These are phyloP conservation scores for Thyridium curvatum DNA, from an alignment of 2,329 filamentous ascomycete genomes.

Conservation along the genomic window DNA sequence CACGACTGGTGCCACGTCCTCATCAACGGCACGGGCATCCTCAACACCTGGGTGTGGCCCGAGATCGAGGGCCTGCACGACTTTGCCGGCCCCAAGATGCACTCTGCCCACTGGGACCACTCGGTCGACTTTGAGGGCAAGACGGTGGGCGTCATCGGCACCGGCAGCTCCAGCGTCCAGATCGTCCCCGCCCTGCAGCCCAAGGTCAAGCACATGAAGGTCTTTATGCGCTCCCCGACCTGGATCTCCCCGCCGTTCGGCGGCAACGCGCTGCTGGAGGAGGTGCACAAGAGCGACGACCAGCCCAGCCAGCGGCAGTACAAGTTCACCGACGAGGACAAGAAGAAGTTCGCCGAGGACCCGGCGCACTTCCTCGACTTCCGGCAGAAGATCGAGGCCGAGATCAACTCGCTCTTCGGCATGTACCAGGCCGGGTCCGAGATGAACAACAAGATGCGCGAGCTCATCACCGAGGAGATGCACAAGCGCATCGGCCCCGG, in stretches of 20 bases:
- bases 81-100: slow-evolving; percentile 19
- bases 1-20: slow-evolving; percentile 9
- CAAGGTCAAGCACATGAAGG: slow-evolving; percentile 5
- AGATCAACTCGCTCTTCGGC: slow-evolving; percentile 7
- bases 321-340: slow-evolving; percentile 20
- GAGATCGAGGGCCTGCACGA: slow-evolving; percentile 22
- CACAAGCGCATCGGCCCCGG: slow-evolving; percentile 30
- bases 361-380: slow-evolving; percentile 7
- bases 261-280: slow-evolving; percentile 5
- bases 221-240: slow-evolving; percentile 10
- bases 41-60: slow-evolving; percentile 18
- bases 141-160: slow-evolving; percentile 21
- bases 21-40: slow-evolving; percentile 10
- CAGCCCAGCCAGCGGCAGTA: slow-evolving; percentile 3
- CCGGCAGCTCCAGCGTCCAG: slow-evolving; percentile 21
- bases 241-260: slow-evolving; percentile 17
- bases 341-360: slow-evolving; percentile 28
- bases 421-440: slow-evolving; percentile 22
- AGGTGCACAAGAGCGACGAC: slow-evolving; percentile 6
- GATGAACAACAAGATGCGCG: slow-evolving; percentile 28
- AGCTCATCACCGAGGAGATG: slow-evolving; percentile 36
- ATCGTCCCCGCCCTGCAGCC: slow-evolving; percentile 15
- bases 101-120: slow-evolving; percentile 19
- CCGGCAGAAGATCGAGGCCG: slow-evolving; percentile 9
- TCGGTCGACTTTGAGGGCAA: slow-evolving; percentile 12